Evolutionary conservation across 345 rosid species (phyloP), one percentile per base, ranked within the genome.

Genomic region (Murraya koenigii): DNA sequence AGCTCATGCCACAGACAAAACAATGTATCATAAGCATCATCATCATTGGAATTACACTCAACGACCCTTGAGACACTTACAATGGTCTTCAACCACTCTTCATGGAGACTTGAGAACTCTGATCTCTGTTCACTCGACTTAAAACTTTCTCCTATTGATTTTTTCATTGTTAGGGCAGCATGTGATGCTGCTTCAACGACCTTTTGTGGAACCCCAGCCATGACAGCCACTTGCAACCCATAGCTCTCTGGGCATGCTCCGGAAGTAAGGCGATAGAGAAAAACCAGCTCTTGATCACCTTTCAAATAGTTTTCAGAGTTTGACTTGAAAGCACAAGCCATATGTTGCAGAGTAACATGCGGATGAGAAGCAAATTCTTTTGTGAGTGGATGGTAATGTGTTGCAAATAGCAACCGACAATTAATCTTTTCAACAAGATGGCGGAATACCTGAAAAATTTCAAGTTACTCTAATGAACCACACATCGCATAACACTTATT

Each of bases 171-270:
- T 69, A 62, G 87, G 38, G 85, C 90, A 14, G 98, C 98, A 65
- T 62, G 69, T 0, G 91, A 78, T 66, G 97, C 97, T 22, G 84
- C 86, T 77, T 86, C 83, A 7, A 96, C 98, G 25, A 92, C 95
- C 72, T 81, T 67, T 72, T 88, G 86, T 22, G 99, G 97, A 78
- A 96, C 89, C 69, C 99, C 97, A 28, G 98, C 98, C 98, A 92
- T 96, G 71, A 75, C 49, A 10, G 98, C 99, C 35, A 94, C 97
- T 81, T 94, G 94, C 80, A 94, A 82, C 41, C 98, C 97, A 7
- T 91, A 96, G 85, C 98, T 94, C 87, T 88, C 97, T 0, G 98
- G 97, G 80, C 99, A 96, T 65, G 97, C 93, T 84, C 98, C 98
- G 2, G 87, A 78, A 7, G 92, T 58, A 78, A 96, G 91, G 74